Evolutionary conservation across 2,329 filamentous ascomycete genomes (phyloP).

Genomic region (Cladosporium sp.): DNA sequence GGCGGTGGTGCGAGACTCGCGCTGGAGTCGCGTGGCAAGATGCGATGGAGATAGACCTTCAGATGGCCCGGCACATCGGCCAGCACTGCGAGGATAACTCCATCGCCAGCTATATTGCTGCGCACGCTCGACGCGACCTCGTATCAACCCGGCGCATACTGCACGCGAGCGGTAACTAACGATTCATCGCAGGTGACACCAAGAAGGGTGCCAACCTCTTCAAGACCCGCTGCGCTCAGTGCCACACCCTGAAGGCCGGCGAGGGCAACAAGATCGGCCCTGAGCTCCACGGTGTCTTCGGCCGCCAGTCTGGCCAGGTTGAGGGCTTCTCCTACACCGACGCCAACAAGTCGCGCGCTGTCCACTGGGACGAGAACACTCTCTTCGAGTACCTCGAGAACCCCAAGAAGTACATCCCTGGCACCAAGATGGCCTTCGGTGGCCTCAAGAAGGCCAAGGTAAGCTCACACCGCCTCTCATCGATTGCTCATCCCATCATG

Average conservation of each 20-base stretch:
- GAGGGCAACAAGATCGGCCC: conserved; percentile 98
- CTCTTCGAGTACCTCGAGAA: conserved; percentile 99
- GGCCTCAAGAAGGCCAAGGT: conserved; percentile 99
- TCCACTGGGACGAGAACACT: conserved; percentile 79
- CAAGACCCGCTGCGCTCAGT: conserved; percentile 98
- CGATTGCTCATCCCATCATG: neutral
- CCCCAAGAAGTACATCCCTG: conserved; percentile 99
- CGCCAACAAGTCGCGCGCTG: conserved; percentile 96
- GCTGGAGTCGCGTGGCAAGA: neutral
- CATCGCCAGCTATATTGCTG: neutral
- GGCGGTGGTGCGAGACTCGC: neutral
- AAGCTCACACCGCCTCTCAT: neutral
- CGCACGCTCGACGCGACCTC: neutral
- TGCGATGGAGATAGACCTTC: neutral
- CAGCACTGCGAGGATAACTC: neutral
- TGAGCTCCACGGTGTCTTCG: conserved; percentile 94
- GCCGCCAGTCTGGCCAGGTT: conserved; percentile 86
- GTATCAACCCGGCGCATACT: neutral
- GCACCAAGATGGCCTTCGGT: conserved; percentile 99
- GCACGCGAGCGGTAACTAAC: neutral
- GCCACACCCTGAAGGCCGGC: conserved; percentile 87
- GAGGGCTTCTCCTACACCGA: conserved; percentile 97
- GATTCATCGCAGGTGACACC: conserved; percentile 61
- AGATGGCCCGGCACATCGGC: neutral
- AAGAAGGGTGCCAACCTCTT: conserved; percentile 98